phyloP scores from a whole-genome alignment of 2,329 filamentous ascomycete species.

The Thelonectria rubi region DNA sequence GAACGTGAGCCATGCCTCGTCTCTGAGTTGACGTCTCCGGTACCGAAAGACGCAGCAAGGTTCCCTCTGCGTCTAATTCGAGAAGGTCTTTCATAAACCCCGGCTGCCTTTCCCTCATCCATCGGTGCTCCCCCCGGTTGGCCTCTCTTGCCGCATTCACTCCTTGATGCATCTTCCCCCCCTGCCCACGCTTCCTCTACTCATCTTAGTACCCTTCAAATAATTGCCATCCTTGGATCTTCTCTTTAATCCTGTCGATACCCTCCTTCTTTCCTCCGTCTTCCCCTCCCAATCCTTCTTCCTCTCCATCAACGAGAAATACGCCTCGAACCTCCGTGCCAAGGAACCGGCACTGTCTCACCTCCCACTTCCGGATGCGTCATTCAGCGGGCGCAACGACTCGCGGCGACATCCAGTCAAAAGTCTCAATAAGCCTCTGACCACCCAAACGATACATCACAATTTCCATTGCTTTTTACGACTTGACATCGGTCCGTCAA shows the following conservation, averaged over 20 bases:
- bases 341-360: conserved; percentile 24
- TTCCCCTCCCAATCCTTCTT: not conserved
- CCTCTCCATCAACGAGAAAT: conserved; percentile 3
- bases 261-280: conserved; percentile 1
- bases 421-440: conserved; percentile 13
- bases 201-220: not conserved
- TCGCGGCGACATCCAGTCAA: conserved; percentile 4
- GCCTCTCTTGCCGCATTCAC: not conserved
- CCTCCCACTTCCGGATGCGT: conserved; percentile 22
- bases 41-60: not conserved
- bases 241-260: conserved; percentile 8
- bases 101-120: not conserved
- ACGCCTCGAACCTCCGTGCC: conserved; percentile 18
- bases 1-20: not conserved
- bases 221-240: not conserved
- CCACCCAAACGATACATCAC: conserved; percentile 12
- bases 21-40: not conserved
- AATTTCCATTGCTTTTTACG: conserved; percentile 13
- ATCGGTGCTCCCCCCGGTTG: not conserved
- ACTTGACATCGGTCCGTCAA: not conserved
- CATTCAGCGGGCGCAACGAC: conserved; percentile 24
- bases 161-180: not conserved
- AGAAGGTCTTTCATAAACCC: not conserved
- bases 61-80: not conserved
- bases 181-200: not conserved